A percentile compares a stretch with the other conserved stretches of the same genome.
Conservation (phyloP, 768 basidiomycete genomes). For the Serendipita sp. region DNA sequence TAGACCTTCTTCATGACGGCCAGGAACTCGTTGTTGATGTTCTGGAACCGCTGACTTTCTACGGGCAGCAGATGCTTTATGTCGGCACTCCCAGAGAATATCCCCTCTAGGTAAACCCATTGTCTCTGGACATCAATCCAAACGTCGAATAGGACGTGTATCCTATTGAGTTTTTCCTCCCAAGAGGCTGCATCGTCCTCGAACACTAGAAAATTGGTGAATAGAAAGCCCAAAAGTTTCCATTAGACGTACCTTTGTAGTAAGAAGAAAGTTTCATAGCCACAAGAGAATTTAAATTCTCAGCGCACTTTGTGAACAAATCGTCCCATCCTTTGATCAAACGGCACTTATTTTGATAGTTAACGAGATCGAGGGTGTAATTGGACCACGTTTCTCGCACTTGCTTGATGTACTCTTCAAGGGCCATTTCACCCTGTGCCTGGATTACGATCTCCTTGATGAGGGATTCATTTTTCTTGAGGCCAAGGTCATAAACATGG, state of each 20-base stretch:
- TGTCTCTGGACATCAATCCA: slow-evolving; percentile 99
- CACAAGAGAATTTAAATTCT: slow-evolving; percentile 86
- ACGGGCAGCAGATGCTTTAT: slow-evolving; percentile 98
- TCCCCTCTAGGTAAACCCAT: slow-evolving; percentile 99
- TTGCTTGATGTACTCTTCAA: slow-evolving; percentile 89
- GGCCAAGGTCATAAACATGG: slow-evolving; percentile 89
- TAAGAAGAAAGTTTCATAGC: slow-evolving; percentile 98
- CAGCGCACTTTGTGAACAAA: slow-evolving; percentile 89
- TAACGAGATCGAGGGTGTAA: slow-evolving; percentile 88
- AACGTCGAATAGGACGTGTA: slow-evolving; percentile 94
- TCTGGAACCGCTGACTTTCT: slow-evolving; percentile 93
- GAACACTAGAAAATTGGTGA: slow-evolving; percentile 38
- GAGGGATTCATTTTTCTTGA: slow-evolving; percentile 76
- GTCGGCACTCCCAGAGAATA: slow-evolving; percentile 98
- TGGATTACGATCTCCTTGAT: slow-evolving; percentile 95
- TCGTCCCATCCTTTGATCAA: slow-evolving; percentile 98
- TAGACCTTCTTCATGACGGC: slow-evolving; percentile 99
- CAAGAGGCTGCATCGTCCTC: slow-evolving; percentile 88
- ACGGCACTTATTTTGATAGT: slow-evolving; percentile 97
- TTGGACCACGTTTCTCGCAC: slow-evolving; percentile 96
- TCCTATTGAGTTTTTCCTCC: slow-evolving; percentile 93
- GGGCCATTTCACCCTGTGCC: slow-evolving; percentile 96
- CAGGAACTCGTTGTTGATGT: slow-evolving; percentile 96
- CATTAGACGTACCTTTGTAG: slow-evolving; percentile 61
- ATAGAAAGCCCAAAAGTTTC: slow-evolving; percentile 24